phyloP scores from a whole-genome alignment of 208 protist genomes.

The Spongospora subterranea region DNA sequence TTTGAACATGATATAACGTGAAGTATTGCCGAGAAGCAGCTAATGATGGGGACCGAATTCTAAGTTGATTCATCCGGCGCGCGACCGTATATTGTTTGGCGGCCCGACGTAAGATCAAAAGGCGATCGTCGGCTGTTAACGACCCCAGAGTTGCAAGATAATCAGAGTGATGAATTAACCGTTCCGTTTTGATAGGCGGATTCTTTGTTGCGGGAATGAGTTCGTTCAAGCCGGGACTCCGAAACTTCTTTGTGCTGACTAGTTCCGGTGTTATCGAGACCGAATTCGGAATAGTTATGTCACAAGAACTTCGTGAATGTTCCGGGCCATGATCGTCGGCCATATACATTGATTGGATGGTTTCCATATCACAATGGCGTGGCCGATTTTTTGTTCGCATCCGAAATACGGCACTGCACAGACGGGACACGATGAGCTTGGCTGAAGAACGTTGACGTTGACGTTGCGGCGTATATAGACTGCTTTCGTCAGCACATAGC shows the following conservation, averaged over 20 bases:
- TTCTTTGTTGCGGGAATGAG: neutral
- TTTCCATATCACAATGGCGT: neutral
- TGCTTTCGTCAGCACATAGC: neutral
- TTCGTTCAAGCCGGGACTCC: no score
- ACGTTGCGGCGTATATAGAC: neutral
- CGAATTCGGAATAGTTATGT: slow-evolving; percentile 6
- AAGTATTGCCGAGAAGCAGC: slow-evolving; percentile 1
- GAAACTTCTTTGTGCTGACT: neutral
- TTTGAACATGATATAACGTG: neutral
- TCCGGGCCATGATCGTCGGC: neutral
- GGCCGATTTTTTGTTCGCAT: neutral
- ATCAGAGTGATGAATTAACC: neutral
- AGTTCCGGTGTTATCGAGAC: neutral
- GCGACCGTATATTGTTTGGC: neutral
- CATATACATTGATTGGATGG: neutral
- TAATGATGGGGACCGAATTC: neutral
- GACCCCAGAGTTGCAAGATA: neutral
- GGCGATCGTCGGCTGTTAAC: neutral
- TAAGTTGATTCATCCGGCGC: neutral
- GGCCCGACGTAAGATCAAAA: neutral
- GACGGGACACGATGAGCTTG: neutral
- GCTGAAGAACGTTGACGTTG: neutral
- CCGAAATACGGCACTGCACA: neutral
- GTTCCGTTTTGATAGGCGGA: neutral
- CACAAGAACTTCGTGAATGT: neutral